Evolutionary conservation across 192 early-diverging fungal genomes (phyloP).

Genomic region (Backusella psychrophila): DNA sequence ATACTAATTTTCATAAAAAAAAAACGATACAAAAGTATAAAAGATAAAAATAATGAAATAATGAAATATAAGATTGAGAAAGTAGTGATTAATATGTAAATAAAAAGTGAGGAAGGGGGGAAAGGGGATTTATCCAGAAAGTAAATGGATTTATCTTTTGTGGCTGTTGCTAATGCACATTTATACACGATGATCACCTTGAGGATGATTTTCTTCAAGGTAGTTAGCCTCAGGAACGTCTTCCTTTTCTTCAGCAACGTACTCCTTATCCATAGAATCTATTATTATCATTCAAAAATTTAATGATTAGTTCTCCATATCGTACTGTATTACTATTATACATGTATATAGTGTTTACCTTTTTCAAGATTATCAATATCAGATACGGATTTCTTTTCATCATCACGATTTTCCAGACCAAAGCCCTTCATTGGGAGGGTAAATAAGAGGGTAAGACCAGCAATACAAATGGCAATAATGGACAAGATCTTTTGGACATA

Average conservation of each 20-base stretch:
- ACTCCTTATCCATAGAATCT: neutral
- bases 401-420: slow-evolving; percentile 9
- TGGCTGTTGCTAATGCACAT: neutral
- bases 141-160: neutral
- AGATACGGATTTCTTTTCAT: neutral
- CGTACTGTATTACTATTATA: neutral
- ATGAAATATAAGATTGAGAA: neutral
- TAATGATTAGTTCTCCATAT: neutral
- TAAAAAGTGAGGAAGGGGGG: neutral
- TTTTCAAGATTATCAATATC: neutral
- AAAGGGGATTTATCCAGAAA: neutral
- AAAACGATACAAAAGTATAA: neutral
- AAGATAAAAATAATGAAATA: neutral
- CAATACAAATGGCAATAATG: slow-evolving; percentile 18
- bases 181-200: neutral
- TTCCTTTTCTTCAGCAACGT: neutral
- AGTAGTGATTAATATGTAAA: neutral
- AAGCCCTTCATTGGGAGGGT: slow-evolving; percentile 22
- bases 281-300: neutral
- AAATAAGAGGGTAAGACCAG: slow-evolving; percentile 13
- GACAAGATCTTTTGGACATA: slow-evolving; percentile 18
- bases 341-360: neutral
- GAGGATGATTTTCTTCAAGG: neutral
- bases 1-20: neutral
- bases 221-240: neutral